Evolutionary conservation across 179 eudicot genomes (phyloP).

Genomic region (Sideroxylon spinosum): DNA sequence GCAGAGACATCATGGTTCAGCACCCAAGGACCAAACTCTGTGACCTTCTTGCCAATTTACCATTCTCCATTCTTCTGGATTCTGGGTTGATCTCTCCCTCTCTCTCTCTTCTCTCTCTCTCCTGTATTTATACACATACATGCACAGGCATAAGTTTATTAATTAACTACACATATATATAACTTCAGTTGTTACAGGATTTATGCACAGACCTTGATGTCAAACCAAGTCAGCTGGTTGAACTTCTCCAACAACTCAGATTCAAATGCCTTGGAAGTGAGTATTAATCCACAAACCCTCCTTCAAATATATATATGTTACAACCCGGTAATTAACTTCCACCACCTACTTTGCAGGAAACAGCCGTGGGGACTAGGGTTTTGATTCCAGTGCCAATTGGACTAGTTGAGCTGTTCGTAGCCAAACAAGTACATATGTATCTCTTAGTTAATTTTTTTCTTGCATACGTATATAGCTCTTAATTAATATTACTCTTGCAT

Average conservation of each 20-base stretch:
- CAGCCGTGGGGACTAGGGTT: conserved; percentile 55
- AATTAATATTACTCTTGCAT: neutral
- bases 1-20: conserved; percentile 63
- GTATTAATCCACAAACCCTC: conserved; percentile 7
- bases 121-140: neutral
- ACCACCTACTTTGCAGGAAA: conserved; percentile 37
- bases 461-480: no score
- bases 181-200: conserved; percentile 37
- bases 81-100: conserved; percentile 43
- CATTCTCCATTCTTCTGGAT: conserved; percentile 65
- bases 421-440: conserved; percentile 56
- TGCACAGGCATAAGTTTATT: neutral
- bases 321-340: neutral
- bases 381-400: conserved; percentile 70
- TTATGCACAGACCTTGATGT: conserved; percentile 55
- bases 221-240: conserved; percentile 79
- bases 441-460: no score
- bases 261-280: conserved; percentile 40
- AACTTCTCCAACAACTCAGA: conserved; percentile 58
- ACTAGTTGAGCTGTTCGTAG: conserved; percentile 64
- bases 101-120: neutral
- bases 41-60: conserved; percentile 65
- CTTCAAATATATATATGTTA: neutral
- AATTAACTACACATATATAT: no score
- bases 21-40: conserved; percentile 62